These are phyloP conservation scores for Rhodomyrtus tomentosa DNA, from an alignment of 345 rosid genomes.

Conservation along the genomic window DNA sequence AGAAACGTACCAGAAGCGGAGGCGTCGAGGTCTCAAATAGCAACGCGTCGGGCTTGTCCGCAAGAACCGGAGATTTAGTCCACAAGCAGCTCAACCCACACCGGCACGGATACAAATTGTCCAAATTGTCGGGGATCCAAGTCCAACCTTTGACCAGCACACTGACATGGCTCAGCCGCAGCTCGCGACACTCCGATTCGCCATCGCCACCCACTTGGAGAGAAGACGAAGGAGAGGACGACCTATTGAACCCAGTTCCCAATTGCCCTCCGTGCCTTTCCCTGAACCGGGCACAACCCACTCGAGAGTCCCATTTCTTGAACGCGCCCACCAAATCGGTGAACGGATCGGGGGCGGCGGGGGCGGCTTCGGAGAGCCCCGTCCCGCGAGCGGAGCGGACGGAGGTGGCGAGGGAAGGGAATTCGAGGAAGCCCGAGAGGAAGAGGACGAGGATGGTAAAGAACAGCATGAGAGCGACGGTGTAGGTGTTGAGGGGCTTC, in stretches of 20 bases:
- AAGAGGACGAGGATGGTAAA: conserved; percentile 56
- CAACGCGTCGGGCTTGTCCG: conserved; percentile 81
- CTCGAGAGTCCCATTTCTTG: conserved; percentile 62
- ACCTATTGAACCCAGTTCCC: conserved; percentile 21
- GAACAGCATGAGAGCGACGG: conserved; percentile 44
- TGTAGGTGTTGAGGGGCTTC: conserved; percentile 42
- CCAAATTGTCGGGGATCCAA: conserved; percentile 96
- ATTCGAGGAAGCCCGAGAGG: conserved; percentile 65
- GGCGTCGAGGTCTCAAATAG: conserved; percentile 77
- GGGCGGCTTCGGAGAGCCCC: not conserved
- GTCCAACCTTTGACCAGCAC: conserved; percentile 93
- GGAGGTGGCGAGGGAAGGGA: conserved; percentile 46
- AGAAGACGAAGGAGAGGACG: conserved; percentile 43
- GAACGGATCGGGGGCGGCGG: conserved; percentile 38
- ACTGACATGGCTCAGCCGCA: conserved; percentile 53
- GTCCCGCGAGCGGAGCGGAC: not conserved
- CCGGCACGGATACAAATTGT: conserved; percentile 66
- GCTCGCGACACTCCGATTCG: conserved; percentile 30
- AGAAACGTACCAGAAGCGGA: conserved; percentile 45
- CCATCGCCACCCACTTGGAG: conserved; percentile 33
- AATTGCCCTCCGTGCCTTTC: conserved; percentile 23
- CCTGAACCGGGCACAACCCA: conserved; percentile 70
- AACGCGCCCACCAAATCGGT: conserved; percentile 41
- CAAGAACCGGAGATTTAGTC: conserved; percentile 88
- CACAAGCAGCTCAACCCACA: conserved; percentile 91